Evolutionary conservation across 257 asterid genomes (phyloP).

Genomic region (Avicennia marina): DNA sequence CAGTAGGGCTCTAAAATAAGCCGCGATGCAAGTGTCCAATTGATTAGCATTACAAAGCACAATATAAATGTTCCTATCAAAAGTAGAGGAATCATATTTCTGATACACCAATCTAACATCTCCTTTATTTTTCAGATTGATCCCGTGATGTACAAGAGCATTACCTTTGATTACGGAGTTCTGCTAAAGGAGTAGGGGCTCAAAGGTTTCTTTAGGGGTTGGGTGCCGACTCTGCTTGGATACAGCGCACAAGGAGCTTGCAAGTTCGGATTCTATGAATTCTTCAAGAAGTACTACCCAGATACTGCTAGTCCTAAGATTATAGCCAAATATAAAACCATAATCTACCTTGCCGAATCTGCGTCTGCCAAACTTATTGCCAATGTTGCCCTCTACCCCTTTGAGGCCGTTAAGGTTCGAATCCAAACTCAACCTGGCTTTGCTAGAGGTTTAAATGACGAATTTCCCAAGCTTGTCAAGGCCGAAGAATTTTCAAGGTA

Average conservation of each 20-base stretch:
- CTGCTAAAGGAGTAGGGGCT: constrained; percentile 67
- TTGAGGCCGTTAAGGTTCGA: constrained; percentile 85
- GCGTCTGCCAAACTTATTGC: constrained; percentile 86
- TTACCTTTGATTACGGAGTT: constrained; percentile 59
- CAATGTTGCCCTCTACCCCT: constrained; percentile 72
- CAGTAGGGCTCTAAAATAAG: too few relatives aligned
- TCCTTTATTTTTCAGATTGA: constrained; percentile 43
- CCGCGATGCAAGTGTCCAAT: too few relatives aligned
- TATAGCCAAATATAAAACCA: constrained; percentile 72
- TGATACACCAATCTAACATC: not conserved
- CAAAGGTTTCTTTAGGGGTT: constrained; percentile 68
- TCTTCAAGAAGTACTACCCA: constrained; percentile 71
- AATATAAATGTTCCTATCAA: too few relatives aligned
- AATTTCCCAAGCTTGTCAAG: constrained; percentile 59
- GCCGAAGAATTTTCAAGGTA: constrained; percentile 75
- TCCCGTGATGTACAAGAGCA: constrained; percentile 70
- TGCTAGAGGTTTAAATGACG: constrained; percentile 82
- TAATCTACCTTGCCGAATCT: constrained; percentile 78
- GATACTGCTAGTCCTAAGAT: constrained; percentile 72
- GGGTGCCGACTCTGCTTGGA: constrained; percentile 87
- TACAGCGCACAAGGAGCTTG: constrained; percentile 87
- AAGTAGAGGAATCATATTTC: not conserved
- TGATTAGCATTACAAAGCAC: too few relatives aligned
- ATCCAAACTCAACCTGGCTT: constrained; percentile 85
- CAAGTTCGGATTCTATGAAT: constrained; percentile 72